Conservation (phyloP, 2,329 filamentous ascomycete genomes). For the Cladosporium colombiae region DNA sequence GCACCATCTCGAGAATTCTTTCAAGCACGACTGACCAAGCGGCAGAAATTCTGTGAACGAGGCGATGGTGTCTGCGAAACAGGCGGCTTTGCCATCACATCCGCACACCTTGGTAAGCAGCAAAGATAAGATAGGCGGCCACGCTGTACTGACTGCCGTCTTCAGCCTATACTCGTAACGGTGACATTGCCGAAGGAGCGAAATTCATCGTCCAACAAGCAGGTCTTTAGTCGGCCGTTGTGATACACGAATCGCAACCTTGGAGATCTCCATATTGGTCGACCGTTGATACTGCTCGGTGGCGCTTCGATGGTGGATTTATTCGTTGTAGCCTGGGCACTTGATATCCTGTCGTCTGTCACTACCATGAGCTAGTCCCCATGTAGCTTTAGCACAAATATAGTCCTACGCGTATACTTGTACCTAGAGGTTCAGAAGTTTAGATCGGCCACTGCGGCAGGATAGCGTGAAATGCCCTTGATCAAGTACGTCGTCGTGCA, state of each 20-base stretch:
- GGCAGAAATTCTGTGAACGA: not conserved
- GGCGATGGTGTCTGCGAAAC: constrained; percentile 33
- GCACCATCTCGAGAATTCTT: not conserved
- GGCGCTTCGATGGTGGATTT: not conserved
- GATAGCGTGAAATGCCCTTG: not conserved
- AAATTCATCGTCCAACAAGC: not conserved
- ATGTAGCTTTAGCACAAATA: not conserved
- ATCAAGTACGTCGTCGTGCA: not conserved
- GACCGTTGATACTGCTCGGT: not conserved
- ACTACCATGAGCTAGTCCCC: not conserved
- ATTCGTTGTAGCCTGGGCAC: no score
- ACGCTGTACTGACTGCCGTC: constrained; percentile 20
- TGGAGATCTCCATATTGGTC: not conserved
- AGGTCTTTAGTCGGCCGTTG: not conserved
- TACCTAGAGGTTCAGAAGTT: not conserved
- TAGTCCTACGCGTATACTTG: not conserved
- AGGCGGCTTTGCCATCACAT: constrained; percentile 21
- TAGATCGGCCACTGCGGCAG: not conserved
- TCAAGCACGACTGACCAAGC: not conserved
- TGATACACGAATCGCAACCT: not conserved
- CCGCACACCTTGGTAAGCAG: not conserved
- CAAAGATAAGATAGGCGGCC: not conserved
- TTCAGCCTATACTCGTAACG: constrained; percentile 12
- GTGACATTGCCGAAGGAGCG: not conserved
- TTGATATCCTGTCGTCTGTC: not conserved